Conservation (phyloP, 1,284 basidiomycete genomes). For the Marasmius fiardii region DNA sequence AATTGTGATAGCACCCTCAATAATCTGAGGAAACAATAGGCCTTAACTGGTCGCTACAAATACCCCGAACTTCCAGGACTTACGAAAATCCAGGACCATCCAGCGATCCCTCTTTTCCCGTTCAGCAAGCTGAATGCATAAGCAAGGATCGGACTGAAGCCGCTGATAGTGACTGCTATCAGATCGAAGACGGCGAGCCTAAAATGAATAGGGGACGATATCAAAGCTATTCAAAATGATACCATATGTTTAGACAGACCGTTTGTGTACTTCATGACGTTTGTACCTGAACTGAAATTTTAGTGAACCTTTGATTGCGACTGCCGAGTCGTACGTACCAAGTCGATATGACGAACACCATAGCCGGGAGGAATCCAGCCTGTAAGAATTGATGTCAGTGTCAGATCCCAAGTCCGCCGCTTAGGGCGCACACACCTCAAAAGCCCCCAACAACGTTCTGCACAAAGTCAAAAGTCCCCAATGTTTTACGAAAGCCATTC, state of each 20-base stretch:
- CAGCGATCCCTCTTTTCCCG: slow-evolving; percentile 6
- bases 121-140: slow-evolving; percentile 12
- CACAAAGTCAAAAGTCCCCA: slow-evolving; percentile 22
- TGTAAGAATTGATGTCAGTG: not conserved
- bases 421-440: slow-evolving; percentile 20
- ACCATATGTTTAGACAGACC: not conserved
- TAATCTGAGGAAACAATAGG: slow-evolving; percentile 1
- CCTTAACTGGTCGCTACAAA: not conserved
- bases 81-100: slow-evolving; percentile 14
- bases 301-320: not conserved
- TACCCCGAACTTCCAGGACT: not conserved
- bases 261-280: slow-evolving; percentile 14
- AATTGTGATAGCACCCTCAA: slow-evolving; percentile 11
- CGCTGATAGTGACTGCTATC: slow-evolving; percentile 13
- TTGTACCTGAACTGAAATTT: slow-evolving; percentile 8
- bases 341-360: slow-evolving; percentile 16
- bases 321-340: slow-evolving; percentile 13
- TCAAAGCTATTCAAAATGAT: not conserved
- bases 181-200: slow-evolving; percentile 15
- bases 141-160: slow-evolving; percentile 15
- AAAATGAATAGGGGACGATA: not conserved
- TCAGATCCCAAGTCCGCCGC: not conserved
- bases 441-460: slow-evolving; percentile 21
- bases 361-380: slow-evolving; percentile 16
- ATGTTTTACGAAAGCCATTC: slow-evolving; percentile 20